Base-by-base conservation (phyloP, 768 basidiomycete species). In the Amanita pallidorosea region DNA sequence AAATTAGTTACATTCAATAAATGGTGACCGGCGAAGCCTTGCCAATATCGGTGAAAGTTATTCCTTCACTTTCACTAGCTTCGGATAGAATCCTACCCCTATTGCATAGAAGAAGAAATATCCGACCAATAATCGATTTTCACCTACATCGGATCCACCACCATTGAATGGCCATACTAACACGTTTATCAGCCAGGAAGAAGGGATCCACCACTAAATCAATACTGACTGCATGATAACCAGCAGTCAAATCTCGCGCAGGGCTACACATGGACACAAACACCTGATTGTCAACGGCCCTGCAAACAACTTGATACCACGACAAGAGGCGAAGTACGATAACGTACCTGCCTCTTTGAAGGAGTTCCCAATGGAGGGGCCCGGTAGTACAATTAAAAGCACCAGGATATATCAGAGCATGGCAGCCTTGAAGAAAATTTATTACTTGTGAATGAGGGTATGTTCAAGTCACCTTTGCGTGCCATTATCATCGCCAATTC, bases 321-420 rank as follows among this genome's bases (percentile, higher is more conserved):
- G 17, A 13, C 20, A 23, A 5, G 2, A 48, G 27, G 17, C 15
- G n/a, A 38, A 40, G 36, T 11, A 7, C 2, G 29, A 38, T 37
- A 25, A 17, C 73, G n/a, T 60, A 87, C 90, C 92, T 72, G 51
- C 84, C 83, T 45, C 88, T 77, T 61, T 89, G 88, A 18, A 99
- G 73, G 3, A 99, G 71, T 58, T 93, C 88, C 96, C 96, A 99
- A 64, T 98, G 92, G 43, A 96, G 68, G 1, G 94, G 94, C 0
- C 96, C 96, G 0, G 96, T 98, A 3, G 93, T 96, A 60, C 80
- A 68, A 63, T 97, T 99, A 77, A 99, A 98, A 12, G 96, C 96
- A 9, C 83, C 81, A 0, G 96, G 96, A 65, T 97, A 97, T 47
- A 97, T 77, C 57, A 96, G 77, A 7, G 88, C 75, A 49, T 94